Percentiles rank a stretch among this genome's conserved stretches.
These are phyloP conservation scores for Streptanthus diversifolius DNA, from an alignment of 345 rosid species.

Conservation along the genomic window DNA sequence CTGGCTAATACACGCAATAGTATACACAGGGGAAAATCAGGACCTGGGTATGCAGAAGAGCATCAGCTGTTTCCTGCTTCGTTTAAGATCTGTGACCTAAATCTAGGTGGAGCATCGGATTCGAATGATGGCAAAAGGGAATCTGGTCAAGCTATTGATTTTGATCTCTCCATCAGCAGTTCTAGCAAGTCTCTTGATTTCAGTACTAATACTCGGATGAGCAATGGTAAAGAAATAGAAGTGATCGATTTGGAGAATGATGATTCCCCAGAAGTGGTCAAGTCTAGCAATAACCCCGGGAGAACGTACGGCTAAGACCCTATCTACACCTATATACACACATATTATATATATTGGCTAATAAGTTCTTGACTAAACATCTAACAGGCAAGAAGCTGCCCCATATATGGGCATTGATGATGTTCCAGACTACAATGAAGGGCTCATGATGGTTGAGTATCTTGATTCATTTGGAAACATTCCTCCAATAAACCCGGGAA, in stretches of 20 bases:
- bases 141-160: slow-evolving; percentile 48
- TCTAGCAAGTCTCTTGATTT: slow-evolving; percentile 49
- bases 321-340: neutral
- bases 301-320: slow-evolving; percentile 50
- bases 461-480: slow-evolving; percentile 54
- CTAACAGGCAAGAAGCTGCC: slow-evolving; percentile 52
- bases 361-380: slow-evolving; percentile 18
- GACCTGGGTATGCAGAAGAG: slow-evolving; percentile 55
- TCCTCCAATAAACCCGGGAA: slow-evolving; percentile 50
- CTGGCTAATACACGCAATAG: slow-evolving; percentile 33
- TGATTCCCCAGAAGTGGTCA: slow-evolving; percentile 60
- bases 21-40: slow-evolving; percentile 32
- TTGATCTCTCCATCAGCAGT: slow-evolving; percentile 77
- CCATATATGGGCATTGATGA: slow-evolving; percentile 54
- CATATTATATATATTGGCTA: neutral
- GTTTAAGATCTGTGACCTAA: slow-evolving; percentile 89
- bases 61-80: slow-evolving; percentile 73
- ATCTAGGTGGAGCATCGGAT: slow-evolving; percentile 73
- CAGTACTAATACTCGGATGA: slow-evolving; percentile 39
- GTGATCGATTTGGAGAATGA: slow-evolving; percentile 76
- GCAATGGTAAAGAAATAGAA: slow-evolving; percentile 68
- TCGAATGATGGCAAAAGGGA: slow-evolving; percentile 42
- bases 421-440: slow-evolving; percentile 68
- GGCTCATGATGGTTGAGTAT: slow-evolving; percentile 77
- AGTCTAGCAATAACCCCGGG: slow-evolving; percentile 45